Evolutionary conservation across 2,329 filamentous ascomycete species (phyloP).

Genomic region (Colletotrichum noveboracense): DNA sequence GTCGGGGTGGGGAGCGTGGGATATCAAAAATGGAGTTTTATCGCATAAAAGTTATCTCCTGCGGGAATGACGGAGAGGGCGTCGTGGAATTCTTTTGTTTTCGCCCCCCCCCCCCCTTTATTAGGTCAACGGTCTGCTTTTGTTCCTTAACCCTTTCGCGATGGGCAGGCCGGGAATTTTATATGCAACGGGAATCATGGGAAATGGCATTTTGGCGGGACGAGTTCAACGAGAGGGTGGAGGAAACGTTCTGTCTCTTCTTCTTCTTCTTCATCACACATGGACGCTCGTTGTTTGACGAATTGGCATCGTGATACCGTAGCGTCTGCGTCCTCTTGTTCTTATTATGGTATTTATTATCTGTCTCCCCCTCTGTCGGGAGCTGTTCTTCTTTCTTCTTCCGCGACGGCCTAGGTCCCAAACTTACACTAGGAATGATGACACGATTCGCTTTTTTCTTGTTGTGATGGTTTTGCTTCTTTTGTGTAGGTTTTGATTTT

Average conservation of each 20-base stretch:
- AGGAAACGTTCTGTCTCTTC: background rate
- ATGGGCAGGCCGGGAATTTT: background rate
- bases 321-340: background rate
- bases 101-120: background rate
- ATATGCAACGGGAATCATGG: background rate
- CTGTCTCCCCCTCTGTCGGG: background rate
- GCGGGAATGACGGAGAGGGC: background rate
- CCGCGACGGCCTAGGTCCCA: background rate
- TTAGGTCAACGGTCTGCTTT: background rate
- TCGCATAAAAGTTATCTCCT: slow-evolving; percentile 15
- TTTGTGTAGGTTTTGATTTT: background rate
- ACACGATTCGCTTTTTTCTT: background rate
- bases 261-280: background rate
- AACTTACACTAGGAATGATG: slow-evolving; percentile 1
- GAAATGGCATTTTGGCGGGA: background rate
- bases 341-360: background rate
- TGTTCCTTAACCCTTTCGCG: background rate
- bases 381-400: background rate
- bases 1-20: background rate
- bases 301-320: background rate
- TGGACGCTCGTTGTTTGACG: background rate
- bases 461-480: background rate
- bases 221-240: background rate
- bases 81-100: background rate
- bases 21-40: slow-evolving; percentile 7